Conservation (phyloP, 495 filamentous ascomycete genomes). For the Corynascus novoguineensis region DNA sequence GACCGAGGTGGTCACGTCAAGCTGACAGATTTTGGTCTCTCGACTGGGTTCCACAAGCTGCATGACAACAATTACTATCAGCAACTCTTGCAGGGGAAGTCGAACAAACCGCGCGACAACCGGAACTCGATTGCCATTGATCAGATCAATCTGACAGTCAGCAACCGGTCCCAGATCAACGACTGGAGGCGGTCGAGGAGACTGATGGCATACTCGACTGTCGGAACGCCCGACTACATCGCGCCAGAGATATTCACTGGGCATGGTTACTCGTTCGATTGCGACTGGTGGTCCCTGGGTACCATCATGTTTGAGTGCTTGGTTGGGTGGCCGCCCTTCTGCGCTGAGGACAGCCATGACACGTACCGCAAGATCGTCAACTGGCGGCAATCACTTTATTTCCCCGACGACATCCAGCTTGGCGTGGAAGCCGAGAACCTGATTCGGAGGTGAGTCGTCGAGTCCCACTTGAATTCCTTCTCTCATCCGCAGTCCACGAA, state of each 20-base stretch:
- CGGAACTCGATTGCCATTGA: conserved; percentile 91
- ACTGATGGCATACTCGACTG: conserved; percentile 94
- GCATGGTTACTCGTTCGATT: conserved; percentile 89
- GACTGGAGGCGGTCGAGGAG: conserved; percentile 95
- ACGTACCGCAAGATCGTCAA: conserved; percentile 99
- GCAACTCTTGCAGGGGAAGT: conserved; percentile 78
- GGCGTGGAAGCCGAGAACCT: conserved; percentile 81
- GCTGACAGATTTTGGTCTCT: conserved; percentile 96
- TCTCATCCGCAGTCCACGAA: neutral
- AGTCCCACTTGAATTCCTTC: neutral
- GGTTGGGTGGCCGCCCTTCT: conserved; percentile 98
- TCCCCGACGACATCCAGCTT: conserved; percentile 88
- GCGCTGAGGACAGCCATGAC: conserved; percentile 92
- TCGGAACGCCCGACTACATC: conserved; percentile 98
- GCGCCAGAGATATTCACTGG: conserved; percentile 97
- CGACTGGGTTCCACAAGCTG: conserved; percentile 94
- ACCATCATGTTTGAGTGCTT: conserved; percentile 99
- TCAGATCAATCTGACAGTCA: conserved; percentile 97
- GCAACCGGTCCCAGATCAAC: conserved; percentile 93
- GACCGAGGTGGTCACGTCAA: conserved; percentile 96
- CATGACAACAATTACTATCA: conserved; percentile 99
- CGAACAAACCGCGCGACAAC: conserved; percentile 63
- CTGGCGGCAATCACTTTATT: conserved; percentile 92
- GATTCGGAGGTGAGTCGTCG: conserved; percentile 78
- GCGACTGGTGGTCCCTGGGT: conserved; percentile 98